Evolutionary conservation across 1,284 basidiomycete genomes (phyloP), one percentile per base, ranked within the genome.

Genomic region (Trametes polyzona): DNA sequence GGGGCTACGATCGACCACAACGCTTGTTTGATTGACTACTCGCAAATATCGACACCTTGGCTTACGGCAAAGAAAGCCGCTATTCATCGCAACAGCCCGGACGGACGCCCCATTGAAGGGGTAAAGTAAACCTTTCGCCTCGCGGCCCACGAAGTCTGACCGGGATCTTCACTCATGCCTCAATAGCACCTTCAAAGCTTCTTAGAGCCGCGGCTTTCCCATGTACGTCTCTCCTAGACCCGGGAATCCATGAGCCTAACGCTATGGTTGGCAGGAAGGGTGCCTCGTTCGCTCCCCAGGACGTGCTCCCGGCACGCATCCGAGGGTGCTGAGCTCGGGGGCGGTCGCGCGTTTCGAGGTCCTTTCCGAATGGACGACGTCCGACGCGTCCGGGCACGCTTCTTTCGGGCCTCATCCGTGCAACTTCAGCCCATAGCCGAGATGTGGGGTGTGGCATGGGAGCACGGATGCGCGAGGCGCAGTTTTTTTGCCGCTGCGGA

Each of bases 301-400:
- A 35, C 23, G 14, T 16, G 11, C 16, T 9, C 24, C 14, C 16
- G 33, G 14, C 33, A 27, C 23, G 17, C 24, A 11, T 19, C 46
- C 46, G 46, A 47, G 33, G 33, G 46, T 9, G 16, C 3, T 35
- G 29, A 41, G 8, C 19, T 21, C 36, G 6, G 12, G 32, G 24
- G 7, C 12, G 11, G 36, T 17, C 16, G 24, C n/a, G 29, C 36
- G 21, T 30, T 32, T 29, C 17, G 27, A 41, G 48, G 37, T 29
- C 37, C n/a, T 32, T 41, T 32, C 48, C 37, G 33, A 19, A 50
- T 37, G 46, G 48, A 32, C 48, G 37, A 32, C 48, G 48, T 50
- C 48, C 48, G 48, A 50, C 37, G 48, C 48, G 27, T 41, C 37
- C 48, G 48, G 48, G 12, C 36, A 39, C 48, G 48, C 48, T 50